Evolutionary conservation across 2,329 filamentous ascomycete species (phyloP), one percentile per base, ranked within the genome.

Genomic region (Neofusicoccum cordaticola): DNA sequence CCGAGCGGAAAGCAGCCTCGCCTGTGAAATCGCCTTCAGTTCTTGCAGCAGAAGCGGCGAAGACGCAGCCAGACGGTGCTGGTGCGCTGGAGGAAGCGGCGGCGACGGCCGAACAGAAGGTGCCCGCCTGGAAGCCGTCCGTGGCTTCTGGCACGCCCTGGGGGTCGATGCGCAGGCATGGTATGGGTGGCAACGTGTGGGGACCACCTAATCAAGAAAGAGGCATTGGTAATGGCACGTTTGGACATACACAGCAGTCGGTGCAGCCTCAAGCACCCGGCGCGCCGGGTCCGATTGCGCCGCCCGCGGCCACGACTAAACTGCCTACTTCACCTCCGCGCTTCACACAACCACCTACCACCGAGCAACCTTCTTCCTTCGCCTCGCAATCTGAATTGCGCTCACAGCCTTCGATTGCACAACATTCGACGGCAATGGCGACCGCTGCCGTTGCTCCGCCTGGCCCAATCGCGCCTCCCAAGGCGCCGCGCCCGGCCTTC

Each of bases 141-240:
- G 45, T 51, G 39, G 37, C 44, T 50, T 19, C 45, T 19, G 60
- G 60, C 19, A 52, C 60, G 5, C 60, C 45, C 6, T 65, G 63
- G 47, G 63, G 37, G 13, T 47, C 56, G 17, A 31, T 65, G 53
- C 42, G 57, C 13, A 53, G 53, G 17, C 50, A 64, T 13, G 51
- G 41, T 17, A 45, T 56, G 17, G 50, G 61, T 27, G n/a, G 31
- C 47, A 91, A 89, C 72, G 88, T 93, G 17, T 93, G 90, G 90
- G 90, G 88, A 17, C 86, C 89, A 48, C 88, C 88, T 86, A 73
- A 65, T 66, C 86, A 85, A 69, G 88, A 91, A 68, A 84, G 88
- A 62, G 88, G 86, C 11, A 86, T 93, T 19, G 90, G 90, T 3
- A 93, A 93, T 73, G 90, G 90, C 48, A 92, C 90, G 0, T 93